A percentile compares a stretch with the other conserved stretches of the same genome.
Conservation (phyloP, 176 grass and related monocot genomes). For the Oryza meridionalis region DNA sequence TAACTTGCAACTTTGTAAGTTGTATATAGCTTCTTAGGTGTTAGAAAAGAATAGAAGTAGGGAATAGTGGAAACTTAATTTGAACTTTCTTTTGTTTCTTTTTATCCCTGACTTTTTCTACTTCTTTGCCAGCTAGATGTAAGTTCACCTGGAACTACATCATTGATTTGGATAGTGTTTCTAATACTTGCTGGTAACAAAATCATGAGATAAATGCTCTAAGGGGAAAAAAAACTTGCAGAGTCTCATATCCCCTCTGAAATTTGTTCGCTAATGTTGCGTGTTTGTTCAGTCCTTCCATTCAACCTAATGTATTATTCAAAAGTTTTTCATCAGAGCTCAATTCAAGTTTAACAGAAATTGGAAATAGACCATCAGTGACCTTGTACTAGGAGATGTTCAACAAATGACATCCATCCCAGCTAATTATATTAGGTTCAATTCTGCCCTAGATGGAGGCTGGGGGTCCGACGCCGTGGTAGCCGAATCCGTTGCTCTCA, state of each 20-base stretch:
- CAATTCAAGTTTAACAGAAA: no score
- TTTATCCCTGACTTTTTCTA: neutral
- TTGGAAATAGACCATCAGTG: no score
- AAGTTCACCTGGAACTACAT: neutral
- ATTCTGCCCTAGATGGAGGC: no score
- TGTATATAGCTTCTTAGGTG: constrained; percentile 50
- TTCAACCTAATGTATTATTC: no score
- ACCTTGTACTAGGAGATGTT: no score
- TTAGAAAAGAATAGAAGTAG: constrained; percentile 34
- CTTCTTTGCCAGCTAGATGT: constrained; percentile 15
- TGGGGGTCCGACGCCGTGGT: no score
- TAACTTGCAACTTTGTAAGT: constrained; percentile 36
- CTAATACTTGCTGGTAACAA: neutral
- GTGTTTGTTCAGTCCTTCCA: no score
- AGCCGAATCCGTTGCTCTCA: no score
- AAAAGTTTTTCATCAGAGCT: no score
- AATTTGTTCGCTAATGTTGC: no score
- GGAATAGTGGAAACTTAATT: constrained; percentile 23
- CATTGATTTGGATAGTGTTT: neutral
- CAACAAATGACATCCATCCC: no score
- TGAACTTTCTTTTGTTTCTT: neutral
- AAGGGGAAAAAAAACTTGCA: neutral
- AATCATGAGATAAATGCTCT: neutral
- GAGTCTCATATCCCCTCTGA: neutral
- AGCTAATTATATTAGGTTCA: no score